A percentile compares a stretch with the other conserved stretches of the same genome.
Evolutionary conservation across 83 land plant species (phyloP).

Genomic region (Picea abies): DNA sequence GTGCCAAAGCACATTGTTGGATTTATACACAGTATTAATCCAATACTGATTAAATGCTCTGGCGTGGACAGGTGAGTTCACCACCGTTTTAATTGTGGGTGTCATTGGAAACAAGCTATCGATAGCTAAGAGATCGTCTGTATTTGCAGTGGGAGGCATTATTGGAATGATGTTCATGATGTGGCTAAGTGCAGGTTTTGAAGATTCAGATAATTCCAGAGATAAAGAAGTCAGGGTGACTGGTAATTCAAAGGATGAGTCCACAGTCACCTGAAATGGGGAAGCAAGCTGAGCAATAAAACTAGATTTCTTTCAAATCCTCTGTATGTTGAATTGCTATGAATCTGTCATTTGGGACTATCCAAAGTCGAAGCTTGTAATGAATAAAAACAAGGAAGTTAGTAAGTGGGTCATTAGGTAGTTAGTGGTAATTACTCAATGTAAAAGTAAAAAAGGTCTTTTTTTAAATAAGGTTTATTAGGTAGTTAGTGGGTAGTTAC

Average conservation of each 20-base stretch:
- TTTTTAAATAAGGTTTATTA: too few species aligned
- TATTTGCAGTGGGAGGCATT: slow-evolving; percentile 31
- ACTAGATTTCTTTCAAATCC: too few species aligned
- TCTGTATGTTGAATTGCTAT: too few species aligned
- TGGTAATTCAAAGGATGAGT: not conserved
- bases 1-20: not conserved
- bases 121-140: slow-evolving; percentile 28
- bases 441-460: too few species aligned
- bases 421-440: too few species aligned
- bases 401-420: too few species aligned
- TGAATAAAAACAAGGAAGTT: too few species aligned
- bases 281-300: too few species aligned
- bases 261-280: not conserved
- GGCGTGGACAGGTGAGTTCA: slow-evolving; percentile 31
- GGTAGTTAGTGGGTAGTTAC: too few species aligned
- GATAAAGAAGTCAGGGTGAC: not conserved
- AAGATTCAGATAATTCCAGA: slow-evolving; percentile 1
- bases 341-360: too few species aligned
- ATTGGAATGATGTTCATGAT: slow-evolving; percentile 29
- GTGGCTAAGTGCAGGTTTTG: slow-evolving; percentile 28
- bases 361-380: too few species aligned
- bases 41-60: not conserved
- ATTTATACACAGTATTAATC: not conserved
- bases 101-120: slow-evolving; percentile 30
- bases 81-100: slow-evolving; percentile 33